A percentile compares a stretch with the other conserved stretches of the same genome.
Evolutionary conservation across 768 basidiomycete genomes (phyloP).

Genomic region (Rhodosporidiobolus sp.): DNA sequence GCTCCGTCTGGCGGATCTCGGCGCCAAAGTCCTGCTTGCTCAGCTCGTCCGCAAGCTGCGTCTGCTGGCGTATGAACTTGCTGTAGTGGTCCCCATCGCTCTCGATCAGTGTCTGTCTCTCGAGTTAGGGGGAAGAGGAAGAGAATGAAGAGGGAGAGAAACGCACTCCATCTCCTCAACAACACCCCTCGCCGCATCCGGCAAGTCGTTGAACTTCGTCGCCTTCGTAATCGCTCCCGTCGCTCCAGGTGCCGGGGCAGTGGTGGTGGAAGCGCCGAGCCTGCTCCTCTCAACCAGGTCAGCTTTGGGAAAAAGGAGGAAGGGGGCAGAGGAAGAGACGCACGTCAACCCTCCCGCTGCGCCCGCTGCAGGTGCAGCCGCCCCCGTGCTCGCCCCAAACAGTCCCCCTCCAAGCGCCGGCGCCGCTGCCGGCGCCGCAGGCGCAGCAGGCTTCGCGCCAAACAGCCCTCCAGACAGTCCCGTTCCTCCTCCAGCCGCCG

Average conservation of each 20-base stretch:
- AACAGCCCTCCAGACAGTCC: conserved; percentile 13
- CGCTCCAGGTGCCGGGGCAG: not conserved
- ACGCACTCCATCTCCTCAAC: conserved; percentile 43
- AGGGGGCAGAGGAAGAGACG: not conserved
- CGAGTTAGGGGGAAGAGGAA: not conserved
- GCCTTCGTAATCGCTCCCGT: conserved; percentile 25
- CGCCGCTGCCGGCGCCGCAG: too few relatives aligned
- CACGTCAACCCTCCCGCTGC: not conserved
- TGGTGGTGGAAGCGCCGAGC: conserved; percentile 1
- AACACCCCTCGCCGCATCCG: conserved; percentile 33
- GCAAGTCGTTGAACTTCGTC: conserved; percentile 43
- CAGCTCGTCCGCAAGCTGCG: conserved; percentile 34
- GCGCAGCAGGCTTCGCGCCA: not conserved
- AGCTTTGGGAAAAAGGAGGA: not conserved
- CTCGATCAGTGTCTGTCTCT: not conserved
- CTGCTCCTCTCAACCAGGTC: not conserved
- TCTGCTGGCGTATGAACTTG: conserved; percentile 36
- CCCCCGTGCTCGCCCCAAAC: too few relatives aligned
- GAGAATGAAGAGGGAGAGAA: not conserved
- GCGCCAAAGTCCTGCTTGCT: conserved; percentile 32
- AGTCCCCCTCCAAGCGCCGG: too few relatives aligned
- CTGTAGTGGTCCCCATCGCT: not conserved
- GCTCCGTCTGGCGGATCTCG: conserved; percentile 32
- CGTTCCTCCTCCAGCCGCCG: not conserved
- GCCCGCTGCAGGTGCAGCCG: too few relatives aligned